Evolutionary conservation across 106 monocot genomes (phyloP), one percentile per base, ranked within the genome.

Genomic region (Gastrodia elata): DNA sequence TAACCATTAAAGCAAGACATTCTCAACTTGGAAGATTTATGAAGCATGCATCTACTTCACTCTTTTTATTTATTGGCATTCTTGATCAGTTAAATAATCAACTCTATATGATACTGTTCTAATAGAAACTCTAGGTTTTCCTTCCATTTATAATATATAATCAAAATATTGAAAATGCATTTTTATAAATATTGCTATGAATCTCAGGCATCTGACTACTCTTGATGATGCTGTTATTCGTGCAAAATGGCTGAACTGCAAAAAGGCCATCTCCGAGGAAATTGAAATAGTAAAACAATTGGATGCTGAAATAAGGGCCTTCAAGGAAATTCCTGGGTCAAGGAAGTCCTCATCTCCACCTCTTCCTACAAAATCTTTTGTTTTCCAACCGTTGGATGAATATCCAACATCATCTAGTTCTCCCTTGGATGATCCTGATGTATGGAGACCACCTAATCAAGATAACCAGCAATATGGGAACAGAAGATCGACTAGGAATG

Each of bases 381-480:
- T 96, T 72, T 96, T 97, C 78, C 97, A 97, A 76, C 97, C 97
- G 44, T 68, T 88, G 67, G 97, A 97, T 83, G 97, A 97, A 75
- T 97, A 97, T 73, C 97, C 97, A 35, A 82, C 86, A 35, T 77
- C 92, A 33, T 88, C 93, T 42, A 68, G 71, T 76, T 52, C 80
- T 18, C 70, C 91, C 9, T 73, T 86, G 38, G 93, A 97, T 65
- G 97, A 97, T 88, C 97, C 97, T 78, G 97, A 97, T 90, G 90
- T 97, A 40, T 97, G 97, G 97, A 84, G 88, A 65, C 96, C 92
- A 39, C 93, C 93, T 13, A 88, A 77, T 32, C 80, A 88, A 52
- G 93, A 97, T 35, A 76, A 39, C 43, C 72, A 77, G 35, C 38
- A 40, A 25, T 69, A 69, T 40, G 69, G 38, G 39, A 75, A 40